Base-by-base conservation (phyloP, 2,329 filamentous ascomycete species). In the Monascus ruber region DNA sequence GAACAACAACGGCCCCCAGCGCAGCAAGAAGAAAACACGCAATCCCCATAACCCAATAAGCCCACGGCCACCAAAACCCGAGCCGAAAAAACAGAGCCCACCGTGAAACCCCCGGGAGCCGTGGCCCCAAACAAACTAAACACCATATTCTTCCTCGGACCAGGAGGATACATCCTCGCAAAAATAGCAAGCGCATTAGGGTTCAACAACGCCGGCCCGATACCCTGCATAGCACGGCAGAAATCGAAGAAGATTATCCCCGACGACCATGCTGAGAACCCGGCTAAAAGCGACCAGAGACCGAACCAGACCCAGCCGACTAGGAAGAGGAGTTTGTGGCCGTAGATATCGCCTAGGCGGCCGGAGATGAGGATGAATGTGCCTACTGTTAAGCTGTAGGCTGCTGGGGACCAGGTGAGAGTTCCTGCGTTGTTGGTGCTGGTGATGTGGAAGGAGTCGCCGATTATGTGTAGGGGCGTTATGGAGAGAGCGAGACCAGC, bases 131-230 rank as follows among this genome's bases (percentile, higher is more conserved):
- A 74, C 6, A 69, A 41, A 0, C 64, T 58, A 46, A 84, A 80
- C 0, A 74, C 68, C 60, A 81, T 73, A 35, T 75, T 70, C 54
- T 81, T 81, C 41, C 70, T 66, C 37, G 58, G 62, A 0, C 78
- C 77, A 0, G 73, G 73, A 0, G 65, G 59, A 45, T 80, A 82
- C 0, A 71, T 68, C 0, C 64, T 63, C 2, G 77, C 78, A 0
- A 83, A 56, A 8, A 84, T 65, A 2, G 77, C 79, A 24, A 83
- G 58, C 0, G 68, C 76, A 44, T 81, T 84, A 0, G 81, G 80
- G 24, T 83, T 62, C 8, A 71, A 60, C 28, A 84, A 64, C 0
- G 78, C 77, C 0, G 77, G 74, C 0, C 80, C 81, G 5, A 65
- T 50, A 2, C 61, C 75, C 44, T 79, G 75, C 2, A 78, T 52